A percentile compares a stretch with the other conserved stretches of the same genome.
Conservation (phyloP, 1,284 basidiomycete species). For the Schizophyllum amplum region DNA sequence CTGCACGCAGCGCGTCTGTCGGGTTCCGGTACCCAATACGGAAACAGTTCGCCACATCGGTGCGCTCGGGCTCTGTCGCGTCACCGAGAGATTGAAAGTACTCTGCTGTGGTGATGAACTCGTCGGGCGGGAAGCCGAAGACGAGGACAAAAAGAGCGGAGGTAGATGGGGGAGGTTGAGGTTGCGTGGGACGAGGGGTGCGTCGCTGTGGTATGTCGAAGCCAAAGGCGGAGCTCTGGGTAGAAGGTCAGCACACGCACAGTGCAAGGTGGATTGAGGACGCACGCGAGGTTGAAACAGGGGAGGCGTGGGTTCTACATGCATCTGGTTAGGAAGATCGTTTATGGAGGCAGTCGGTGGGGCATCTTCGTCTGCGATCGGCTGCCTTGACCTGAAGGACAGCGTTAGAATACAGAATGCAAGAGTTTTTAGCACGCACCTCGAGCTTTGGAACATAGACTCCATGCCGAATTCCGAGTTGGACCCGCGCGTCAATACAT, state of each 20-base stretch:
- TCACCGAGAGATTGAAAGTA: constrained; percentile 64
- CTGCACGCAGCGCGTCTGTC: constrained; percentile 64
- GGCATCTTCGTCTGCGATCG: constrained; percentile 62
- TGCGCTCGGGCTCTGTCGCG: constrained; percentile 55
- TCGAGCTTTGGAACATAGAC: constrained; percentile 70
- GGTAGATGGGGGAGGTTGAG: constrained; percentile 26
- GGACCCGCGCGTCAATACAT: constrained; percentile 50
- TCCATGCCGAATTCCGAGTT: constrained; percentile 68
- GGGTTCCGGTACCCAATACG: constrained; percentile 61
- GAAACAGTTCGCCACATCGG: constrained; percentile 66
- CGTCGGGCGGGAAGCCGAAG: constrained; percentile 70
- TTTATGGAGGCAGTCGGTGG: constrained; percentile 63
- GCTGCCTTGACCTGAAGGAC: constrained; percentile 43
- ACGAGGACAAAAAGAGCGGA: constrained; percentile 59
- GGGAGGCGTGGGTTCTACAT: constrained; percentile 29
- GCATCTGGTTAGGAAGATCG: constrained; percentile 58
- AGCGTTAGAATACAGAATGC: neutral
- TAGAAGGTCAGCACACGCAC: constrained; percentile 5
- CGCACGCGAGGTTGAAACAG: constrained; percentile 39
- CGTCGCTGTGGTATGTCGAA: constrained; percentile 19
- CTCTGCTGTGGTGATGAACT: constrained; percentile 58
- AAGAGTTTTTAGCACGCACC: constrained; percentile 26
- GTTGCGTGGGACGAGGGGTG: constrained; percentile 23
- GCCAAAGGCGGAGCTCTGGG: constrained; percentile 25
- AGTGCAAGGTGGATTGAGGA: constrained; percentile 9